Evolutionary conservation across 2,329 filamentous ascomycete genomes (phyloP).

Genomic region (Aspergillus terreus): DNA sequence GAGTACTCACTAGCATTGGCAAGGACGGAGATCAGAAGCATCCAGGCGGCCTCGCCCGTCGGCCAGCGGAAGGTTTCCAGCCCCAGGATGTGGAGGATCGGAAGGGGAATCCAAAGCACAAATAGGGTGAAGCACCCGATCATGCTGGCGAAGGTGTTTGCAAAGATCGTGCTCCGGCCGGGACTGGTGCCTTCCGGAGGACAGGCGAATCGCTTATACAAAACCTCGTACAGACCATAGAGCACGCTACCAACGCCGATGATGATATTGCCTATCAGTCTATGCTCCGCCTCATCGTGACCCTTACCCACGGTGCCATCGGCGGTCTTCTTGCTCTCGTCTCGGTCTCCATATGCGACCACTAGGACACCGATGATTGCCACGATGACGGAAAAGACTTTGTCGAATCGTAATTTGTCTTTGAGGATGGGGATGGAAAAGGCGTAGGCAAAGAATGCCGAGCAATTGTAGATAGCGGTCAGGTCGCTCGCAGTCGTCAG

Average conservation of each 20-base stretch:
- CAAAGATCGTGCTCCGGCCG: slow-evolving; percentile 90
- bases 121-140: slow-evolving; percentile 82
- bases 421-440: slow-evolving; percentile 88
- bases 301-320: slow-evolving; percentile 35
- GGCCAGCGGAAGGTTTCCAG: slow-evolving; percentile 82
- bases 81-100: slow-evolving; percentile 73
- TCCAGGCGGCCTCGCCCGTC: slow-evolving; percentile 69
- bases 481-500: slow-evolving; percentile 89
- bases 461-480: slow-evolving; percentile 99
- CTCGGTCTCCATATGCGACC: slow-evolving; percentile 87
- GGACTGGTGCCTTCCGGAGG: slow-evolving; percentile 84
- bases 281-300: slow-evolving; percentile 57
- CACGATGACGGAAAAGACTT: slow-evolving; percentile 79
- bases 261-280: slow-evolving; percentile 81
- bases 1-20: slow-evolving; percentile 69
- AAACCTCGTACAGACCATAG: slow-evolving; percentile 94
- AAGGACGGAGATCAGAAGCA: slow-evolving; percentile 75
- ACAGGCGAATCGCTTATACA: slow-evolving; percentile 92
- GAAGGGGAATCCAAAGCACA: slow-evolving; percentile 89
- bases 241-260: slow-evolving; percentile 88
- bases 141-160: slow-evolving; percentile 83
- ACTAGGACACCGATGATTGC: slow-evolving; percentile 87
- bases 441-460: slow-evolving; percentile 95
- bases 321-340: slow-evolving; percentile 45
- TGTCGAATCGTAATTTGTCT: slow-evolving; percentile 78